phyloP scores from a whole-genome alignment of 108 stramenopile genomes.

The Discostella stelligeroides region DNA sequence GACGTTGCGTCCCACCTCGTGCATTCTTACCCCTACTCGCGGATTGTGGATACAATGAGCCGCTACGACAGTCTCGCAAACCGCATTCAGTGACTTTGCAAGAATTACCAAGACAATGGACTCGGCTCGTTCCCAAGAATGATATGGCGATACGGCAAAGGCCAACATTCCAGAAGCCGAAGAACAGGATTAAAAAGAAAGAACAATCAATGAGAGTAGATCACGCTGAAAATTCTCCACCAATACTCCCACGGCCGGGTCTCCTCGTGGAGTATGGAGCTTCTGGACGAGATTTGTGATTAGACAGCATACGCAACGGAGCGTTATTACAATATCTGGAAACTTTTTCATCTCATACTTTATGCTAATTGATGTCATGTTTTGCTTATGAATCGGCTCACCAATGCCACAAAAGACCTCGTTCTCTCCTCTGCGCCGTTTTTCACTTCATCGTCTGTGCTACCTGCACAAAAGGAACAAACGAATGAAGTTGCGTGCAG shows the following conservation, averaged over 20 bases:
- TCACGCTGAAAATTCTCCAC: conserved; percentile 9
- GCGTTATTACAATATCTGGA: no score
- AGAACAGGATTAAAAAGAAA: conserved; percentile 14
- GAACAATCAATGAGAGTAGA: conserved; percentile 2
- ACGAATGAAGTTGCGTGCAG: conserved; percentile 19
- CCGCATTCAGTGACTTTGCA: conserved; percentile 31
- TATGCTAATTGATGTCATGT: no score
- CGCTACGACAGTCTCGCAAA: conserved; percentile 15
- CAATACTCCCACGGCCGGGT: conserved; percentile 16
- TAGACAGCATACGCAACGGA: no score
- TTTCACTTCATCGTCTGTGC: neutral
- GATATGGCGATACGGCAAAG: conserved; percentile 27
- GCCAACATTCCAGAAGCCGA: conserved; percentile 20
- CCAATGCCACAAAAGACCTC: conserved; percentile 9
- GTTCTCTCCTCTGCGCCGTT: neutral
- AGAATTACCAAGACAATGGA: conserved; percentile 60
- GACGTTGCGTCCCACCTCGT: conserved; percentile 47
- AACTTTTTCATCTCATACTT: no score
- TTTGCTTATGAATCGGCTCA: conserved; percentile 11
- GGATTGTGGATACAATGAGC: conserved; percentile 29
- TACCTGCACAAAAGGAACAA: neutral
- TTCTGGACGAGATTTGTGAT: conserved; percentile 61
- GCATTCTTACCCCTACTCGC: conserved; percentile 35
- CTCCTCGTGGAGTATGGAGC: conserved; percentile 43
- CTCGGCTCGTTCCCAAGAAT: conserved; percentile 24